These are phyloP conservation scores for Gossypium laxum DNA, from an alignment of 441 rosid species.

Conservation along the genomic window DNA sequence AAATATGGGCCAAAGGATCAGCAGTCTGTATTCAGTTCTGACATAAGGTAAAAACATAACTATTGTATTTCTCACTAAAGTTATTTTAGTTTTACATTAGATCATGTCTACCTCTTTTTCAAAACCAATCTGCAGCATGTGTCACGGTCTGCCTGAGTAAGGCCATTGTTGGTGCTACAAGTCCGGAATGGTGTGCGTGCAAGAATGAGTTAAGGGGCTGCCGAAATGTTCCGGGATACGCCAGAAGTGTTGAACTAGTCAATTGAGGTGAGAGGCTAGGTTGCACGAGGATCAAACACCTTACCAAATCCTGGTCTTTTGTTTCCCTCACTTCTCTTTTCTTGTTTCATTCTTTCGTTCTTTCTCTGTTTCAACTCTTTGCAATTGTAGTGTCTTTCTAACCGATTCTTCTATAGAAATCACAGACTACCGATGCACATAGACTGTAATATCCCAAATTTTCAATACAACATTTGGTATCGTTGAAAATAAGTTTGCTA, in stretches of 20 bases:
- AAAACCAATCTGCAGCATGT: neutral
- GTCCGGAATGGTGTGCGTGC: neutral
- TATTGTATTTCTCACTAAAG: neutral
- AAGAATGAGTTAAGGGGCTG: neutral
- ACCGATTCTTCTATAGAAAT: neutral
- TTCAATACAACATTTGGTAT: neutral
- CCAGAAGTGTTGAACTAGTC: neutral
- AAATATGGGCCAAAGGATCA: neutral
- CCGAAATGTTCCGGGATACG: neutral
- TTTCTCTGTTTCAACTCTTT: neutral
- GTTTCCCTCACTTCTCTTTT: neutral
- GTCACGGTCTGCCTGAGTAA: neutral
- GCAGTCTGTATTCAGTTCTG: neutral
- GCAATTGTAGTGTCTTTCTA: neutral
- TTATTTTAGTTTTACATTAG: neutral
- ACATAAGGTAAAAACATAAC: neutral
- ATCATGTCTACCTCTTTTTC: no score
- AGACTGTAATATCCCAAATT: neutral
- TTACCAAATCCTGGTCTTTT: neutral
- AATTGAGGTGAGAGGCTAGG: neutral
- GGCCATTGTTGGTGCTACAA: neutral
- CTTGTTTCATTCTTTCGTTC: neutral
- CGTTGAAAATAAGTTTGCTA: neutral
- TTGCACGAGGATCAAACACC: neutral
- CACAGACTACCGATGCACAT: neutral